Base-by-base conservation (phyloP, 345 rosid species). In the Citrus mangshanensis region DNA sequence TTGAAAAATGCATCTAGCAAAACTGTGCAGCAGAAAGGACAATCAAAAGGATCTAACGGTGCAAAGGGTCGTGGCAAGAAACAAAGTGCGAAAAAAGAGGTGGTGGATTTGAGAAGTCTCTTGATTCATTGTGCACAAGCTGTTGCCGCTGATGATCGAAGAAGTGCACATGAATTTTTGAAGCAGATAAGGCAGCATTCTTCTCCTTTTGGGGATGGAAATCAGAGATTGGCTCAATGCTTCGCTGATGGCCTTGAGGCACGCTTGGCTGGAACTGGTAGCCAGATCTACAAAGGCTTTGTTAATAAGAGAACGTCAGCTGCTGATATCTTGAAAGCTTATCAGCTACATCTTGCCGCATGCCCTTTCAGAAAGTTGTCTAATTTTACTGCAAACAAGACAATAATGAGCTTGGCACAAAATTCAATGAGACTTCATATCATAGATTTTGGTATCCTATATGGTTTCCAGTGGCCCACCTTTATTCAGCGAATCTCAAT, bases 391-490 rank as follows among this genome's bases (percentile, higher is more conserved):
- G 81, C 90, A 1, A 91, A 89, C 81, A 90, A 77, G 85, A 91
- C 87, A 1, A 91, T 97, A 74, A 69, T 67, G 56, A 80, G 62
- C 42, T 81, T 79, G 70, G 88, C 95, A 66, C 84, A 81, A 25
- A 85, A 82, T 3, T 86, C 94, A 28, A 84, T 4, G 66, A 86
- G 90, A 68, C 82, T 97, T 78, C 99, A 97, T 81, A 77, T 97
- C 27, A 89, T 97, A 73, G 98, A 97, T 87, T 97, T 97, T 56
- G 99, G 99, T 74, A 88, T 97, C 60, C 87, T 89, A 2, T 94
- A 96, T 77, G 99, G 98, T 77, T 96, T 92, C 79, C 98, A 94
- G 9, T 97, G 98, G 98, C 99, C 99, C 10, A 86, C 92, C 37
- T 83, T 97, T 74, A 89, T 97, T 34, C 91, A 97, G 72, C 81